Conservation (phyloP, 495 filamentous ascomycete genomes). For the Aspergillus kassunensis region DNA sequence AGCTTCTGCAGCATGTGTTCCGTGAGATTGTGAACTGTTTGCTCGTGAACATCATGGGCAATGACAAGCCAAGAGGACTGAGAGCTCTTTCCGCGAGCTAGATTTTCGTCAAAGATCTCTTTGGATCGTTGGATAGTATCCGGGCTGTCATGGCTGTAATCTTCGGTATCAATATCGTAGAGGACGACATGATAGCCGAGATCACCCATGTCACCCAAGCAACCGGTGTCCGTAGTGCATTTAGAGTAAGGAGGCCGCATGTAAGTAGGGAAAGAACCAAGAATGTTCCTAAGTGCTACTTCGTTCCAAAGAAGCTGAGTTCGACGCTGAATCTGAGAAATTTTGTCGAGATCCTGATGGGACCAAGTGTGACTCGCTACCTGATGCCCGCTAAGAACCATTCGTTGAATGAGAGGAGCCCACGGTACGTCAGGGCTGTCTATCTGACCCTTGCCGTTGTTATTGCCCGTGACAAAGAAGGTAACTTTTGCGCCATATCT, state of each 20-base stretch:
- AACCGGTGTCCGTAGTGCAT: conserved; percentile 54
- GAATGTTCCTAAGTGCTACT: conserved; percentile 71
- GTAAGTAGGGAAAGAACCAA: conserved; percentile 79
- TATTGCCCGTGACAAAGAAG: conserved; percentile 77
- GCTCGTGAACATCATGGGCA: conserved; percentile 74
- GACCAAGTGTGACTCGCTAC: conserved; percentile 84
- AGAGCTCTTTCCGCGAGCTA: conserved; percentile 34
- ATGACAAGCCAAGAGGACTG: conserved; percentile 62
- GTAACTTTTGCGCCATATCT: conserved; percentile 65
- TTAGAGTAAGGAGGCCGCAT: conserved; percentile 81
- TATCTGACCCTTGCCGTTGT: conserved; percentile 67
- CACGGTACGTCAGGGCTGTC: conserved; percentile 57
- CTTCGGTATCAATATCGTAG: conserved; percentile 77
- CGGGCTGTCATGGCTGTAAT: conserved; percentile 63
- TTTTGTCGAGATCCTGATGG: conserved; percentile 64
- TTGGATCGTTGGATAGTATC: conserved; percentile 64
- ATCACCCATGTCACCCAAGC: conserved; percentile 54
- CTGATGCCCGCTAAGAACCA: conserved; percentile 70
- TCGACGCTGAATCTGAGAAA: conserved; percentile 51
- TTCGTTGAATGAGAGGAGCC: conserved; percentile 62
- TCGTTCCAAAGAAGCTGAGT: conserved; percentile 76
- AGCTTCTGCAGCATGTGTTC: conserved; percentile 65
- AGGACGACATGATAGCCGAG: conserved; percentile 74
- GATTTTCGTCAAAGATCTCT: conserved; percentile 61
- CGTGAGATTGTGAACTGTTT: conserved; percentile 73